These are phyloP conservation scores for Prunella vulgaris DNA, from an alignment of 257 asterid genomes.

Conservation along the genomic window DNA sequence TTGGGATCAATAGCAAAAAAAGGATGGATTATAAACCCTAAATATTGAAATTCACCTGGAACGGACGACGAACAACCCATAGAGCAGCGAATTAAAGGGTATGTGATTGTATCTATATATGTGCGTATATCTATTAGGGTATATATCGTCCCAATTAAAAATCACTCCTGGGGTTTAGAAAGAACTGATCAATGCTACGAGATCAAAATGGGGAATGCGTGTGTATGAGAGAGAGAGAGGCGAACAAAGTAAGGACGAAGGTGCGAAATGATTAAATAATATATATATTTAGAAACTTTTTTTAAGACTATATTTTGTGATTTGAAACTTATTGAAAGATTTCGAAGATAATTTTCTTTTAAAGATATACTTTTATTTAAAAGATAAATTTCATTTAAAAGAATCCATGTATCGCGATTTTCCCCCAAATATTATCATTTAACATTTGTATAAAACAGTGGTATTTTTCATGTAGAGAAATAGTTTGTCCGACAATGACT, in stretches of 20 bases:
- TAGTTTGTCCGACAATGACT: too few relatives aligned
- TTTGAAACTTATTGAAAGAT: too few relatives aligned
- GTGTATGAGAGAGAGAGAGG: background rate
- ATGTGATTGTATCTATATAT: constrained; percentile 4
- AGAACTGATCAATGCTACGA: background rate
- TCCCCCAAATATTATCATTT: too few relatives aligned
- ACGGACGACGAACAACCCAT: constrained; percentile 84
- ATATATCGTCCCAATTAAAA: background rate
- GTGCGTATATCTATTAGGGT: background rate
- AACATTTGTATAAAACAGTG: too few relatives aligned
- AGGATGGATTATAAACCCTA: constrained; percentile 21
- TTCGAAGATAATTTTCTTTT: too few relatives aligned
- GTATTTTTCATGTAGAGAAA: too few relatives aligned
- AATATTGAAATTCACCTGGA: constrained; percentile 54
- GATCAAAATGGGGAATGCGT: background rate
- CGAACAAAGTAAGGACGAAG: background rate
- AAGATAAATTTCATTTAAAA: too few relatives aligned
- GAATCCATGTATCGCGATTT: too few relatives aligned
- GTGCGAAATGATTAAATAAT: background rate
- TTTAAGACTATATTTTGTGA: too few relatives aligned
- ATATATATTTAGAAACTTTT: too few relatives aligned
- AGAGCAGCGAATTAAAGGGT: constrained; percentile 23
- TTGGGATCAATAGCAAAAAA: background rate
- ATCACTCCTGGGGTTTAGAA: background rate
- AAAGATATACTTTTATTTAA: too few relatives aligned